Conservation (phyloP, 2,329 filamentous ascomycete genomes). For the Rutstroemia sp. region DNA sequence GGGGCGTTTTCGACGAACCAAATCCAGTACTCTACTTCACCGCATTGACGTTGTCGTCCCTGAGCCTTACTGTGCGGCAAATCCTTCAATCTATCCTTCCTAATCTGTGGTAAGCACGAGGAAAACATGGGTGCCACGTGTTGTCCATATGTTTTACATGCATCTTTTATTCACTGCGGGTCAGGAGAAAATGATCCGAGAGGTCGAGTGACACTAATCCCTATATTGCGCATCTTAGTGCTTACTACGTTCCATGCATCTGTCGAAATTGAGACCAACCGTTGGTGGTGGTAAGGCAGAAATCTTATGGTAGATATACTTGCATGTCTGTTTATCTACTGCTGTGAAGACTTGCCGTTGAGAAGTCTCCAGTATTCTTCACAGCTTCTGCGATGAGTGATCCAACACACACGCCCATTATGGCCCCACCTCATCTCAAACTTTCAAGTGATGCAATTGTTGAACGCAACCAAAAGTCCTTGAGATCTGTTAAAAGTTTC, state of each 20-base stretch:
- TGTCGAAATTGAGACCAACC: background rate
- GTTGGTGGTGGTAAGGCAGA: background rate
- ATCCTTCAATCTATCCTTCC: too few species aligned
- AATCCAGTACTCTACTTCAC: too few species aligned
- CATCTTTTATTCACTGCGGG: background rate
- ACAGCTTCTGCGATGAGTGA: background rate
- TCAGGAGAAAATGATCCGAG: background rate
- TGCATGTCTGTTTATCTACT: background rate
- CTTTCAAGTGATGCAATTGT: background rate
- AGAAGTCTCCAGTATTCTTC: background rate
- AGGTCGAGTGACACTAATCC: background rate
- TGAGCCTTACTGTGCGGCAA: too few species aligned
- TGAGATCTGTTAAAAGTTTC: background rate
- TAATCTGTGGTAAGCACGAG: too few species aligned
- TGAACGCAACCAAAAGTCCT: background rate
- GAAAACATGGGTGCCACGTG: constrained; percentile 4
- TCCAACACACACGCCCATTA: background rate
- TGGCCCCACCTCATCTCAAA: background rate
- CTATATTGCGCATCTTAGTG: background rate
- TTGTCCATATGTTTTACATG: constrained; percentile 4
- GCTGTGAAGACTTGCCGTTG: background rate
- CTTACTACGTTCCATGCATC: background rate
- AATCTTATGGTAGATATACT: background rate
- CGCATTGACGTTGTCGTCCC: too few species aligned
- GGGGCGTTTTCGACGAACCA: too few species aligned